A percentile compares a stretch with the other conserved stretches of the same genome.
Evolutionary conservation across 768 basidiomycete genomes (phyloP).

Genomic region (Kwoniella sp.): DNA sequence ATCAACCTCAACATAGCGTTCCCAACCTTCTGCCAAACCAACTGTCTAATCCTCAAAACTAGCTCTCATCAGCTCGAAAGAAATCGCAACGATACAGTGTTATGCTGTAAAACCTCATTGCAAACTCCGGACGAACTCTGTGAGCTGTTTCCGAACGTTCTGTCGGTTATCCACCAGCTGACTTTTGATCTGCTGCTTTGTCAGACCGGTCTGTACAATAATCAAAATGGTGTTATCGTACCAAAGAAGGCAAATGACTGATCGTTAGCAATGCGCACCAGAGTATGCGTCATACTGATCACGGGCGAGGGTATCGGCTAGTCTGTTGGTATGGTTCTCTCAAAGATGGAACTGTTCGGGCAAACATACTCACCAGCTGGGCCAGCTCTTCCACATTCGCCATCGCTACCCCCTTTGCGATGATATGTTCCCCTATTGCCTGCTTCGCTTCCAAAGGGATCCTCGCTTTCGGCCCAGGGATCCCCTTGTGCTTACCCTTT

Average conservation of each 20-base stretch:
- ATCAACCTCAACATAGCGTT: no score
- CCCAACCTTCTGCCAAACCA: no score
- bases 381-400: slow-evolving; percentile 26
- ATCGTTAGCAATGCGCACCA: no score
- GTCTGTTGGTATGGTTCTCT: no score
- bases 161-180: slow-evolving; percentile 33
- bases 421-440: slow-evolving; percentile 29
- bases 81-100: background rate
- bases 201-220: slow-evolving; percentile 35
- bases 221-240: no score
- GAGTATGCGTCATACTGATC: no score
- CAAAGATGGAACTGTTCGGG: background rate
- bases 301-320: no score
- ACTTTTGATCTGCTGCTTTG: slow-evolving; percentile 33
- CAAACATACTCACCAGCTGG: slow-evolving; percentile 20
- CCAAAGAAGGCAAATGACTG: no score
- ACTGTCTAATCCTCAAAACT: no score
- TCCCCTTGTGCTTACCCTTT: slow-evolving; percentile 22
- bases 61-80: background rate
- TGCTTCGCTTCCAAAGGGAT: slow-evolving; percentile 19
- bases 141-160: slow-evolving; percentile 34
- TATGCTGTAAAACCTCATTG: slow-evolving; percentile 4
- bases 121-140: slow-evolving; percentile 25
- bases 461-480: slow-evolving; percentile 21
- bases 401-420: slow-evolving; percentile 21